Base-by-base conservation (phyloP, 164 flowering plant species). In the Vitis rupestris region DNA sequence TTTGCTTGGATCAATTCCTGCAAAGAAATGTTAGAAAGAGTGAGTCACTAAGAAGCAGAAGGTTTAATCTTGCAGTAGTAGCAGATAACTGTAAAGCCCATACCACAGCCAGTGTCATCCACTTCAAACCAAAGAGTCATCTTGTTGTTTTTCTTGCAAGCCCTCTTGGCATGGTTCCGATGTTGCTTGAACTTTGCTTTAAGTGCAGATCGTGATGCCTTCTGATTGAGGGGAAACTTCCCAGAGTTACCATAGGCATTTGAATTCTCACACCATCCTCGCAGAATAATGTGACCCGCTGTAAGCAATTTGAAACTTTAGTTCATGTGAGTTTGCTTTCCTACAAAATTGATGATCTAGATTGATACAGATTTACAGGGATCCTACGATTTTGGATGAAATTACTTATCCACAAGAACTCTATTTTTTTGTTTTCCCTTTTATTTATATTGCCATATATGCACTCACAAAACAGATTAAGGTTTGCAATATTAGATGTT, bases 21-120 rank as follows among this genome's bases (percentile, higher is more conserved):
- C 51, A 63, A 56, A 59, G 60, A 67, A 16, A 67, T 37, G 16
- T 17, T 50, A 59, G 52, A 13, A 10, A n/a, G 53, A 68, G 60
- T 52, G 10, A 3, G 3, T 52, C 23, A 52, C 52, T 9, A 4
- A 54, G 8, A 31, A 29, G 15, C 19, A 11, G 56, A 16, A n/a
- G 51, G 13, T 7, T 58, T 72, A n/a, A 7, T 15, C 4, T 17
- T 47, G 27, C 60, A 27, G 50, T 63, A 15, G 16, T 62, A 58
- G 37, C 51, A 70, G 51, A 56, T 59, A 61, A 64, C 37, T 47
- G n/a, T 44, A 48, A 59, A 63, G 63, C 48, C 30, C 85, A 63
- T 88, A 94, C 98, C 99, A 74, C 97, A 92, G 68, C 98, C 98
- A 61, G 95, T 85, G 79, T 94, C 98, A 59, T 94, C 98, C 76